Percentiles rank a stretch among this genome's conserved stretches.
These are phyloP conservation scores for Kickxella alabastrina DNA, from an alignment of 192 early-diverging fungal species.

Conservation along the genomic window DNA sequence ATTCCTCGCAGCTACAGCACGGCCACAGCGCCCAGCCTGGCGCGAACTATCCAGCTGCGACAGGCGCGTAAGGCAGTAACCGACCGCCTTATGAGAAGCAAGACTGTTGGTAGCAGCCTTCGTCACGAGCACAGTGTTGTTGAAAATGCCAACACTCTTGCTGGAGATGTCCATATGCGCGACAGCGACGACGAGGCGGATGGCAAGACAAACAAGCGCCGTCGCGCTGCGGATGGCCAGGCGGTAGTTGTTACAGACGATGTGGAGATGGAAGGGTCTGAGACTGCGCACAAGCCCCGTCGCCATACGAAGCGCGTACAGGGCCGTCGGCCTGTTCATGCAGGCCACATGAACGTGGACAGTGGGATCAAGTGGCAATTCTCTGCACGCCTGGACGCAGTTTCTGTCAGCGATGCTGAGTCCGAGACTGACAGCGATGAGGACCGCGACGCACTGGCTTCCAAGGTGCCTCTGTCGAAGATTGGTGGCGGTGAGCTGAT, in stretches of 20 bases:
- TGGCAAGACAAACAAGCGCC: slow-evolving; percentile 20
- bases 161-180: slow-evolving; percentile 23
- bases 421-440: slow-evolving; percentile 39
- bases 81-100: slow-evolving; percentile 25
- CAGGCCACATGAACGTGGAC: slow-evolving; percentile 11
- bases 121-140: not conserved
- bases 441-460: slow-evolving; percentile 39
- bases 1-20: slow-evolving; percentile 22
- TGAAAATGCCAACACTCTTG: not conserved
- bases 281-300: not conserved
- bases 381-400: slow-evolving; percentile 38
- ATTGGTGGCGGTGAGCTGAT: slow-evolving; percentile 50
- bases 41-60: slow-evolving; percentile 48
- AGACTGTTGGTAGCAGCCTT: slow-evolving; percentile 3
- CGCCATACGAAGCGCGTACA: not conserved
- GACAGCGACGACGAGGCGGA: slow-evolving; percentile 16
- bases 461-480: slow-evolving; percentile 39
- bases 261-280: slow-evolving; percentile 9
- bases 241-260: slow-evolving; percentile 13
- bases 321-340: slow-evolving; percentile 2
- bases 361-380: slow-evolving; percentile 33
- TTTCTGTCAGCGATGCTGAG: slow-evolving; percentile 13
- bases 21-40: slow-evolving; percentile 42
- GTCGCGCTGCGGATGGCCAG: slow-evolving; percentile 15
- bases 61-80: slow-evolving; percentile 50